Evolutionary conservation across 805 yeast genomes (phyloP).

Genomic region (Metschnikowia reukaufii): DNA sequence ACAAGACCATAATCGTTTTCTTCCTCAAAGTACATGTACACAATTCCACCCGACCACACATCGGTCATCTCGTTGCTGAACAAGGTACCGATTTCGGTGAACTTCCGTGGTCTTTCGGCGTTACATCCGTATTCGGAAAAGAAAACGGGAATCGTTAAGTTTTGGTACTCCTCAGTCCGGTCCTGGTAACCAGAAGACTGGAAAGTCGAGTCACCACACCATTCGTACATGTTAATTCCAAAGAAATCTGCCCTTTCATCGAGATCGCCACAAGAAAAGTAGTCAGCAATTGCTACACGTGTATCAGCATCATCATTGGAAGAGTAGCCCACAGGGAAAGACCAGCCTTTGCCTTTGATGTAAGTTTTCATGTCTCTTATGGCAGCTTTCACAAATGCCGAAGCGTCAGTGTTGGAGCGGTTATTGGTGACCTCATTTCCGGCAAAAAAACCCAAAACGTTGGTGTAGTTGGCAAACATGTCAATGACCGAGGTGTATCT

Average conservation of each 20-base stretch:
- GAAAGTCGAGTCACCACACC: slow-evolving; percentile 74
- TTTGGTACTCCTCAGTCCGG: slow-evolving; percentile 69
- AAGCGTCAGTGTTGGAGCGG: slow-evolving; percentile 77
- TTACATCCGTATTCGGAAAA: slow-evolving; percentile 92
- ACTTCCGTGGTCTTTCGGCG: slow-evolving; percentile 66
- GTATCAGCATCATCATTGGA: slow-evolving; percentile 85
- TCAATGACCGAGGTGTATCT: slow-evolving; percentile 86
- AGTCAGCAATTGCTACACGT: slow-evolving; percentile 75
- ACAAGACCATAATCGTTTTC: slow-evolving; percentile 81
- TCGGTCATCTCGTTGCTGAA: slow-evolving; percentile 74
- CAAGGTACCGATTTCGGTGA: slow-evolving; percentile 70
- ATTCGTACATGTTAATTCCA: slow-evolving; percentile 85
- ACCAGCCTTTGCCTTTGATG: slow-evolving; percentile 51
- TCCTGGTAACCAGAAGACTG: slow-evolving; percentile 63
- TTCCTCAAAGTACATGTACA: slow-evolving; percentile 88
- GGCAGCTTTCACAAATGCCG: slow-evolving; percentile 95
- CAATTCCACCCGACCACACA: slow-evolving; percentile 94
- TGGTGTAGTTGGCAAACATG: slow-evolving; percentile 69
- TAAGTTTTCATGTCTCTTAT: slow-evolving; percentile 84
- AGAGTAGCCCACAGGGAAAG: slow-evolving; percentile 92
- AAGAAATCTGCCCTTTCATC: slow-evolving; percentile 72
- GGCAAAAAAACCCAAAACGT: slow-evolving; percentile 91
- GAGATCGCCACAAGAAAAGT: slow-evolving; percentile 76
- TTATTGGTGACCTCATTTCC: slow-evolving; percentile 97
- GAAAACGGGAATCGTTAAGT: slow-evolving; percentile 76